Conservation (phyloP, 2,329 filamentous ascomycete genomes). For the Cladosporium colombiae region DNA sequence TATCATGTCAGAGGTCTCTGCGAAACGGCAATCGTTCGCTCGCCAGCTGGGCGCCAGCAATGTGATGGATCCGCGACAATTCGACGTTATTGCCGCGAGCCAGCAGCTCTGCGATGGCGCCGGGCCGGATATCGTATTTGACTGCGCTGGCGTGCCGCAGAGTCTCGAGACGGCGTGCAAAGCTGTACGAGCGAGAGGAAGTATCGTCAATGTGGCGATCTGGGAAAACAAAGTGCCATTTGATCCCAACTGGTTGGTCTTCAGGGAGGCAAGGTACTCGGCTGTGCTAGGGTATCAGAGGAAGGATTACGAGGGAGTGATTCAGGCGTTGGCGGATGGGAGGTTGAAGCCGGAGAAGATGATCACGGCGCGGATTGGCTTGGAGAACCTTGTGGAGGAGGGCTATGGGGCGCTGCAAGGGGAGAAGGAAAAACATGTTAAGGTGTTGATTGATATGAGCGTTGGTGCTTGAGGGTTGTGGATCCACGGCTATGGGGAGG, state of each 20-base stretch:
- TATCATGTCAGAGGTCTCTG: conserved; percentile 59
- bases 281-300: conserved; percentile 54
- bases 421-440: conserved; percentile 64
- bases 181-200: conserved; percentile 55
- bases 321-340: conserved; percentile 40
- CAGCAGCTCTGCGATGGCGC: conserved; percentile 49
- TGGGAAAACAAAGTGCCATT: conserved; percentile 60
- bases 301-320: conserved; percentile 59
- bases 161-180: conserved; percentile 46
- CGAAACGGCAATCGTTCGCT: conserved; percentile 53
- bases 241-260: conserved; percentile 56
- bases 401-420: conserved; percentile 60
- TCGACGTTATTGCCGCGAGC: conserved; percentile 51
- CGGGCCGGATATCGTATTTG: conserved; percentile 62
- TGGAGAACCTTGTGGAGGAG: conserved; percentile 58
- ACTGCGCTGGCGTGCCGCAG: conserved; percentile 61
- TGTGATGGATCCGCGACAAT: conserved; percentile 54
- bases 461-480: not conserved
- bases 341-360: conserved; percentile 55
- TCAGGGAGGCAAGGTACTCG: conserved; percentile 55
- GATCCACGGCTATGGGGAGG: not conserved
- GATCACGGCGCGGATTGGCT: conserved; percentile 61
- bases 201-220: conserved; percentile 65
- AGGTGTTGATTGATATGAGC: conserved; percentile 57
- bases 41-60: conserved; percentile 57